A percentile compares a stretch with the other conserved stretches of the same genome.
Conservation (phyloP, 176 grass and related monocot species). For the Dactylis glomerata region DNA sequence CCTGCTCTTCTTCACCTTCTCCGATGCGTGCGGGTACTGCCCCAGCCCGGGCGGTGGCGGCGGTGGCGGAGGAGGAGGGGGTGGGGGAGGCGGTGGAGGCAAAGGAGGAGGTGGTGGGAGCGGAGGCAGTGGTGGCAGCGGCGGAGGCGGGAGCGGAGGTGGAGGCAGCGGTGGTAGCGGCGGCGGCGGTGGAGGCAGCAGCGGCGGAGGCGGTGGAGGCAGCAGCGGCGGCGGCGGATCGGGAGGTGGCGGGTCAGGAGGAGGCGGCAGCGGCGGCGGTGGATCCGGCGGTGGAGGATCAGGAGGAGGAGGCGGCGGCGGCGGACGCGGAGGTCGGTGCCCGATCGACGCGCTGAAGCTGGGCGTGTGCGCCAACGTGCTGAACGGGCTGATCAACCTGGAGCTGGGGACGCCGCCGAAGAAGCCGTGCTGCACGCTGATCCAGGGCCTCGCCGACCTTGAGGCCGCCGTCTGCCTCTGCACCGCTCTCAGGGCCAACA, state of each 20-base stretch:
- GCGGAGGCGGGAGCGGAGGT: background rate
- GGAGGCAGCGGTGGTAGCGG: background rate
- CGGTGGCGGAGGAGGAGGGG: background rate
- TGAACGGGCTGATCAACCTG: conserved; percentile 64
- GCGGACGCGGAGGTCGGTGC: background rate
- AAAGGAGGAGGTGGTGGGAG: background rate
- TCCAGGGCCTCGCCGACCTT: conserved; percentile 72
- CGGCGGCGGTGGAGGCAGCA: background rate
- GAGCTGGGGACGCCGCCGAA: conserved; percentile 56
- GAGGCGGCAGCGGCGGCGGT: background rate
- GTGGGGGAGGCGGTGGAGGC: background rate
- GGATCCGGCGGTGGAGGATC: background rate
- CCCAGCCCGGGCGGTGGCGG: conserved; percentile 22
- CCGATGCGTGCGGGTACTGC: conserved; percentile 51
- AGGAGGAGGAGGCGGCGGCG: background rate
- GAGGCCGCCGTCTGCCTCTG: conserved; percentile 74
- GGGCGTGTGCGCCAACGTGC: conserved; percentile 71
- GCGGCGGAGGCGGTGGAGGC: accelerated
- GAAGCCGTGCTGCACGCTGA: conserved; percentile 64
- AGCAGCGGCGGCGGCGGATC: background rate
- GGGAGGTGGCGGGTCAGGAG: background rate
- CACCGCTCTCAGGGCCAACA: conserved; percentile 59
- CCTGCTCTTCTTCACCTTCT: conserved; percentile 52
- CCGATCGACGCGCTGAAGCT: conserved; percentile 72
- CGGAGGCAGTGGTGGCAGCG: background rate